phyloP scores from a whole-genome alignment of 2,329 filamentous ascomycete genomes.

The Pyrenophora seminiperda region DNA sequence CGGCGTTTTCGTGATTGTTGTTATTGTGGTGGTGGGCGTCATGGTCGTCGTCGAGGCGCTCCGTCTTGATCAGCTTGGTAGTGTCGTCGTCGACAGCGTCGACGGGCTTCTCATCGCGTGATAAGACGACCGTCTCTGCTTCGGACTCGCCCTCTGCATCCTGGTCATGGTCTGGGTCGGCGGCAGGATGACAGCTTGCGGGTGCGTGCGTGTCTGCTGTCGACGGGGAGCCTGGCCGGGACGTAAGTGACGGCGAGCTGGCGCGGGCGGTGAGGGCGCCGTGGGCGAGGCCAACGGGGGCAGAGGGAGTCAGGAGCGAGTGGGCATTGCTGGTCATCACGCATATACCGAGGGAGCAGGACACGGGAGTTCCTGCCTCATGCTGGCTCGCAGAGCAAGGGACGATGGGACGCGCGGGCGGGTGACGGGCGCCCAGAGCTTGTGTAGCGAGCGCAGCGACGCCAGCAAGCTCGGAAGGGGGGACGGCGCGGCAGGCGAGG shows the following conservation, averaged over 20 bases:
- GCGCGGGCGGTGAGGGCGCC: conserved; percentile 20
- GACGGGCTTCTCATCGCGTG: conserved; percentile 48
- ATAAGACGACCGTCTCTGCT: conserved; percentile 56
- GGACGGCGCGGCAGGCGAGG: no score
- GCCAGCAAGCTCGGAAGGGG: background rate
- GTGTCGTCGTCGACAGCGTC: conserved; percentile 15
- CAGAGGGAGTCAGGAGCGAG: conserved; percentile 36
- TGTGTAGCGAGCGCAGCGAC: background rate
- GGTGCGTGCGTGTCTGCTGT: no score
- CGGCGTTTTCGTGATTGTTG: conserved; percentile 24
- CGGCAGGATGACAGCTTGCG: no score
- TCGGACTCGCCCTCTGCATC: conserved; percentile 54
- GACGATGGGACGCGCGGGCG: conserved; percentile 16
- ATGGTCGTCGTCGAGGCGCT: conserved; percentile 45
- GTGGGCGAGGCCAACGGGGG: conserved; percentile 18
- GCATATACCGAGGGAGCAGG: conserved; percentile 41
- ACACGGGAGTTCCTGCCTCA: conserved; percentile 48
- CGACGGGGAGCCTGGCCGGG: no score
- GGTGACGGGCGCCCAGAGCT: background rate
- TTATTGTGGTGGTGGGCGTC: conserved; percentile 24
- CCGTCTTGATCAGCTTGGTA: conserved; percentile 49
- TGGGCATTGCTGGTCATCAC: conserved; percentile 50
- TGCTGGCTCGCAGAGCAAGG: conserved; percentile 42
- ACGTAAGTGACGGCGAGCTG: conserved; percentile 5
- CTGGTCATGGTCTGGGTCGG: conserved; percentile 23